Conservation (phyloP, 495 filamentous ascomycete genomes). For the Alectoria sarmentosa region DNA sequence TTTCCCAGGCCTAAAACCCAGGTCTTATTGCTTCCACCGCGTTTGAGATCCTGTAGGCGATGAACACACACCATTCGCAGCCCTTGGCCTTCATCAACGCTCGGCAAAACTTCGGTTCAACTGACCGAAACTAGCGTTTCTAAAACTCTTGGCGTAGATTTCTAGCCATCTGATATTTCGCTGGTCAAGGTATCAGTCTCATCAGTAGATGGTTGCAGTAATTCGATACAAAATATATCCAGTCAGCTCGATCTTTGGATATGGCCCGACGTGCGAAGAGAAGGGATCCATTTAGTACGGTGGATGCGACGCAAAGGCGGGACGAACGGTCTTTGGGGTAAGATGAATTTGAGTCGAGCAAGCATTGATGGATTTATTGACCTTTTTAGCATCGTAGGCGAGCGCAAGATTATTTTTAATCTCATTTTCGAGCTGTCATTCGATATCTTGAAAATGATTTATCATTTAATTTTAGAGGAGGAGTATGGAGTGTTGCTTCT, state of each 20-base stretch:
- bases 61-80: no score
- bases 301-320: background rate
- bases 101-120: background rate
- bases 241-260: background rate
- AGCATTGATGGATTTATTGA: background rate
- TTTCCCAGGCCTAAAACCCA: no score
- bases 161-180: background rate
- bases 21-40: no score
- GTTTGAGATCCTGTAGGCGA: no score
- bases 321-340: conserved; percentile 1
- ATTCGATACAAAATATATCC: background rate
- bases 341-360: conserved; percentile 3
- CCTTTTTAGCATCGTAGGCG: background rate
- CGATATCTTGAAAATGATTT: background rate
- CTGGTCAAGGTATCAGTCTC: background rate
- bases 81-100: no score
- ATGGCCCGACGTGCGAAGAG: background rate
- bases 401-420: background rate
- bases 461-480: background rate
- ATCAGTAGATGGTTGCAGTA: background rate
- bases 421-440: conserved; percentile 1
- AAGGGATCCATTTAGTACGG: background rate
- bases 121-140: background rate
- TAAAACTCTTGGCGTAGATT: background rate
- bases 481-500: background rate